Percentiles rank a stretch among this genome's conserved stretches.
These are phyloP conservation scores for Leccinum boreale DNA, from an alignment of 768 basidiomycete genomes.

Conservation along the genomic window DNA sequence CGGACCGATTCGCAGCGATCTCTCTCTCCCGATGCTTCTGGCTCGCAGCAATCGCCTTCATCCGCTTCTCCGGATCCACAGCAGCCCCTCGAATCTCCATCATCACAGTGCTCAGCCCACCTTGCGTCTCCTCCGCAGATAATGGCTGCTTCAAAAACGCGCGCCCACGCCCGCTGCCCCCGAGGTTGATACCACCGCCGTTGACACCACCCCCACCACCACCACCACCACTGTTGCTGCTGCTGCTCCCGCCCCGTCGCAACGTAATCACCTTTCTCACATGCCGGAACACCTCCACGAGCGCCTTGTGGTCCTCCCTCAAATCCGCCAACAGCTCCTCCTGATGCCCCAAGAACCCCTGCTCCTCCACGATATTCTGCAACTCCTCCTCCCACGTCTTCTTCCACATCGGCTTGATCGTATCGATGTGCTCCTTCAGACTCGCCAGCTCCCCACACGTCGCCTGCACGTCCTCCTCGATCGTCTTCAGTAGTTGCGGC, in stretches of 20 bases:
- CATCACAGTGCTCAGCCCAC: slow-evolving; percentile 75
- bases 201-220: not conserved
- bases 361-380: slow-evolving; percentile 95
- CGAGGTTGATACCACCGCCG: slow-evolving; percentile 43
- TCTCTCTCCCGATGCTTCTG: slow-evolving; percentile 80
- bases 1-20: slow-evolving; percentile 55
- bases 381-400: slow-evolving; percentile 98
- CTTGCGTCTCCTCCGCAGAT: slow-evolving; percentile 60
- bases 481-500: slow-evolving; percentile 59
- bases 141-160: slow-evolving; percentile 55
- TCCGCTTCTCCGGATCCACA: slow-evolving; percentile 75
- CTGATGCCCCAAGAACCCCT: slow-evolving; percentile 90
- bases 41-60: slow-evolving; percentile 91
- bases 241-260: slow-evolving; percentile 15
- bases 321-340: slow-evolving; percentile 88
- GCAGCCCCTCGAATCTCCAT: slow-evolving; percentile 84
- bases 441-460: slow-evolving; percentile 69
- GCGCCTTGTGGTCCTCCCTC: slow-evolving; percentile 90
- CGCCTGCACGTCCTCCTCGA: slow-evolving; percentile 68
- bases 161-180: slow-evolving; percentile 38
- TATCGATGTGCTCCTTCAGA: slow-evolving; percentile 80
- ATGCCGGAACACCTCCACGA: slow-evolving; percentile 80
- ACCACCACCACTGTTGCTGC: not conserved
- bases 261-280: slow-evolving; percentile 86
- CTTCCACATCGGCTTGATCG: slow-evolving; percentile 95